Evolutionary conservation across 1,284 basidiomycete genomes (phyloP), one percentile per base, ranked within the genome.

Genomic region (Flammula alnicola): DNA sequence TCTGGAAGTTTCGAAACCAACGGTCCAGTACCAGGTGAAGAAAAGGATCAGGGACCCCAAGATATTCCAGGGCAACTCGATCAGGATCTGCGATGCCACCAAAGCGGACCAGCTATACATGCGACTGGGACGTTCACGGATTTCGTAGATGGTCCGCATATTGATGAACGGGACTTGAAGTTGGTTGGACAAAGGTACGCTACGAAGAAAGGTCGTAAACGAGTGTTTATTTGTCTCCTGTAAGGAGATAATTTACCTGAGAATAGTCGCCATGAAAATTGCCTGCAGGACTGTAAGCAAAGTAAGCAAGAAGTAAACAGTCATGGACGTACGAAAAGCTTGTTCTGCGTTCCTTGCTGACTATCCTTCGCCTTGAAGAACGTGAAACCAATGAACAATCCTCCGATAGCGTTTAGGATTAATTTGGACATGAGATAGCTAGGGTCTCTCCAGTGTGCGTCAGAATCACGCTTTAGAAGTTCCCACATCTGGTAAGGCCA

Each of bases 31-130:
- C 76, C 76, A 79, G 55, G 69, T 71, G 38, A 78, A 54, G 65
- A 75, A 88, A 63, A 79, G 80, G 0, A 88, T 43, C 0, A 74
- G 69, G 1, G 81, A 81, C 19, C 78, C 78, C 3, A 84, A 16
- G 33, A 89, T 77, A 56, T 86, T 86, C 77, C 84, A 85, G 0
- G 86, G 85, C 0, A 86, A 31, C 58, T 86, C 84, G 16, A 79
- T 75, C 1, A 87, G 60, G 43, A 88, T 69, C 55, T 84, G 81
- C 0, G 84, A 74, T 0, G 81, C 78, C 46, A 85, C 53, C 22
- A 94, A 78, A 0, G 89, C 81, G 2, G 83, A 76, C 93, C 93
- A 95, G 52, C 80, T 81, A 71, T 94, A 95, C 69, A 92, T 91
- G 57, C 86, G 81, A 57, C 85, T 88, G 0, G 86, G 80, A 1